These are phyloP conservation scores for Paradendryphiella salina DNA, from an alignment of 2,329 filamentous ascomycete species.

Conservation along the genomic window DNA sequence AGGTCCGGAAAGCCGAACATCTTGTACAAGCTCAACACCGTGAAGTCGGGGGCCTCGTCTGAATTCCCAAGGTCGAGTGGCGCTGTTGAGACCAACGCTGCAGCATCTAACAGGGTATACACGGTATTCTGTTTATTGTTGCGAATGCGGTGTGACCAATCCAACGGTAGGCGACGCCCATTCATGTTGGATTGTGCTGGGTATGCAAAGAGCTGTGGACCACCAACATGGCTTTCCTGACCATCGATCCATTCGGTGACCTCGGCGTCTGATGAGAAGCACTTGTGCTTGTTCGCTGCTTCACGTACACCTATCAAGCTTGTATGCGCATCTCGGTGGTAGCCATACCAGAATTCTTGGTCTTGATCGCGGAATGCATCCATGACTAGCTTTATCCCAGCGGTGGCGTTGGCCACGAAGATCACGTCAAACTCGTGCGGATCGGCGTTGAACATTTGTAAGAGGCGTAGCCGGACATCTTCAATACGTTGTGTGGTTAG, in stretches of 20 bases:
- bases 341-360: constrained; percentile 77
- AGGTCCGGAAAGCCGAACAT: constrained; percentile 97
- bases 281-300: constrained; percentile 65
- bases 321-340: constrained; percentile 84
- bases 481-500: constrained; percentile 74
- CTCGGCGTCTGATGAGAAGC: constrained; percentile 65
- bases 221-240: constrained; percentile 17
- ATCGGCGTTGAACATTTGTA: constrained; percentile 80
- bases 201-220: constrained; percentile 70
- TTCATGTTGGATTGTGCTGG: constrained; percentile 94
- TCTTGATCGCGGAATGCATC: constrained; percentile 73
- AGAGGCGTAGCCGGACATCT: constrained; percentile 68
- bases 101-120: constrained; percentile 81
- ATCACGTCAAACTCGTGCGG: constrained; percentile 82
- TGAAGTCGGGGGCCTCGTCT: constrained; percentile 75
- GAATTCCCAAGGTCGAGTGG: constrained; percentile 70
- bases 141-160: constrained; percentile 62
- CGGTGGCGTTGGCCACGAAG: constrained; percentile 91
- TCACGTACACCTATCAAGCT: constrained; percentile 80
- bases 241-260: constrained; percentile 67
- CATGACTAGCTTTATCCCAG: constrained; percentile 81
- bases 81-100: constrained; percentile 76
- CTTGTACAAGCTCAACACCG: constrained; percentile 88
- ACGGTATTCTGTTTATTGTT: constrained; percentile 45
- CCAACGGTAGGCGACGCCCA: constrained; percentile 71